phyloP scores from a whole-genome alignment of 441 rosid species.

The Populus trichocarpa region DNA sequence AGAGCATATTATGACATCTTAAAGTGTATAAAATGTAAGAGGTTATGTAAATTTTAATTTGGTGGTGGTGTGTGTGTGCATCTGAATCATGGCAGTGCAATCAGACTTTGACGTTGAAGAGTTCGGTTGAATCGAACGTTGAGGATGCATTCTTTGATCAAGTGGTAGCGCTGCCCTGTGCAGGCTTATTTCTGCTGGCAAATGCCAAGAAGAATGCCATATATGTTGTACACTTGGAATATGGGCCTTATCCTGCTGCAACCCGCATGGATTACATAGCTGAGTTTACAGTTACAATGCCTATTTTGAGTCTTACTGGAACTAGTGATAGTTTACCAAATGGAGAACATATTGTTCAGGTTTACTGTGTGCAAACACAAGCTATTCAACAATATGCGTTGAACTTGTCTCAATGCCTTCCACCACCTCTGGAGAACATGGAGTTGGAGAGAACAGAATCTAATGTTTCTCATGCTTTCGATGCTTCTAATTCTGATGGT shows the following conservation, averaged over 20 bases:
- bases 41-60: no score
- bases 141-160: constrained; percentile 86
- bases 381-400: constrained; percentile 94
- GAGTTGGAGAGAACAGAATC: constrained; percentile 59
- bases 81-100: constrained; percentile 75
- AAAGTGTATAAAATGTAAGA: no score
- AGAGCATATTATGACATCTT: no score
- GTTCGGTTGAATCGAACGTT: constrained; percentile 55
- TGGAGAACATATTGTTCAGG: constrained; percentile 60
- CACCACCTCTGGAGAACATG: constrained; percentile 55
- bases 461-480: constrained; percentile 36
- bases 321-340: constrained; percentile 51
- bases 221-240: constrained; percentile 80
- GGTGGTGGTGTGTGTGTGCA: no score
- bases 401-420: constrained; percentile 75
- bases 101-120: constrained; percentile 72
- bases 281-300: constrained; percentile 87
- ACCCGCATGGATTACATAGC: constrained; percentile 83
- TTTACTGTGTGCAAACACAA: constrained; percentile 89
- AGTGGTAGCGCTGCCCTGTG: constrained; percentile 66
- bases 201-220: constrained; percentile 92
- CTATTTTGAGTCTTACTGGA: constrained; percentile 88
- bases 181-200: constrained; percentile 73
- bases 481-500: constrained; percentile 30
- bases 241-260: constrained; percentile 70